Conservation (phyloP, 306 rosid genomes). For the Macrotyloma uniflorum region DNA sequence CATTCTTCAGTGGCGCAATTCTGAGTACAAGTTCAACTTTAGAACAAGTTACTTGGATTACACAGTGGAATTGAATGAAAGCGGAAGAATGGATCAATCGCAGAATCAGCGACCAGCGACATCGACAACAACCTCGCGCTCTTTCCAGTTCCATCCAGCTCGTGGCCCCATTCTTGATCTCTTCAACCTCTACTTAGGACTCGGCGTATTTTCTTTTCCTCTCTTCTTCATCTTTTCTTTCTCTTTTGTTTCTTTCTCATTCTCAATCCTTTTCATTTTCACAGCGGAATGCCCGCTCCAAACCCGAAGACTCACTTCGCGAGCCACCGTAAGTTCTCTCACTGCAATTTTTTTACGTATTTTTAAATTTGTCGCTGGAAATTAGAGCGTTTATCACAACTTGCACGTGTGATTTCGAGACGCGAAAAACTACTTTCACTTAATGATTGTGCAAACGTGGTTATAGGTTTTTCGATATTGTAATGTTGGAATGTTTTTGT, state of each 20-base stretch:
- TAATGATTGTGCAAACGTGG: neutral
- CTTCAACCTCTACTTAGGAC: constrained; percentile 93
- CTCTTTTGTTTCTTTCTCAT: neutral
- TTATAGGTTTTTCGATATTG: neutral
- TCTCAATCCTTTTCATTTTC: neutral
- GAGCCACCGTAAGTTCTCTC: constrained; percentile 59
- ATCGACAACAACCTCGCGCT: constrained; percentile 43
- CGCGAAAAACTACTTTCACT: neutral
- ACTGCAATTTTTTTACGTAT: neutral
- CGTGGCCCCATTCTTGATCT: constrained; percentile 79
- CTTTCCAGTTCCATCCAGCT: constrained; percentile 84
- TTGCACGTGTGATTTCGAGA: neutral
- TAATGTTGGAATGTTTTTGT: too few relatives aligned
- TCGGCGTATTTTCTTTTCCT: constrained; percentile 29
- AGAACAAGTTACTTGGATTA: too few relatives aligned
- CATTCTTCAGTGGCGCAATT: neutral
- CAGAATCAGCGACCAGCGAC: constrained; percentile 66
- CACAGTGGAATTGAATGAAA: constrained; percentile 28
- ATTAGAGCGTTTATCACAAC: neutral
- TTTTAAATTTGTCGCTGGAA: neutral
- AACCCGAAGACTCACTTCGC: constrained; percentile 62
- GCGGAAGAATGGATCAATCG: constrained; percentile 70
- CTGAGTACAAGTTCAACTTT: neutral
- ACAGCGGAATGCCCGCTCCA: constrained; percentile 70
- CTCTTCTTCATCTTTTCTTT: neutral